Evolutionary conservation across 2,329 filamentous ascomycete species (phyloP).

Genomic region (Ustilaginoidea virens): DNA sequence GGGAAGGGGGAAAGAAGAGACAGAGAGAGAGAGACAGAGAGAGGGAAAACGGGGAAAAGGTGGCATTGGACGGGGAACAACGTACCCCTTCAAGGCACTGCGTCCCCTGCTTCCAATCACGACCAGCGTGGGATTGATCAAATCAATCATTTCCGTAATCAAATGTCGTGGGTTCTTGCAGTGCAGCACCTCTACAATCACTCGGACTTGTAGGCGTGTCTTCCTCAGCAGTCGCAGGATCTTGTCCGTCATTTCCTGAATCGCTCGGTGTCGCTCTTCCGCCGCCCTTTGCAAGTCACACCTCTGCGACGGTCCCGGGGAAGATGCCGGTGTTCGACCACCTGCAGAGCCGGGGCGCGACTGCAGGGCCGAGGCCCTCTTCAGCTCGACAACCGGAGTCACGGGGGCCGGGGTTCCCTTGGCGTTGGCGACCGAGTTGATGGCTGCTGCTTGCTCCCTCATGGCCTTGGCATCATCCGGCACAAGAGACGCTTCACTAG

Average conservation of each 20-base stretch:
- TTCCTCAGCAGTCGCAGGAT: constrained; percentile 79
- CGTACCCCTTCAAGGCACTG: constrained; percentile 84
- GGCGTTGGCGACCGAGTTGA: constrained; percentile 43
- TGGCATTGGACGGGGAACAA: too few relatives aligned
- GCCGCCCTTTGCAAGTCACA: constrained; percentile 47
- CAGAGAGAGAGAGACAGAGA: too few relatives aligned
- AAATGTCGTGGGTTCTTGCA: constrained; percentile 96
- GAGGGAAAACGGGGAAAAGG: too few relatives aligned
- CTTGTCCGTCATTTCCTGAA: constrained; percentile 70
- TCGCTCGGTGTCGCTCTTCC: constrained; percentile 63
- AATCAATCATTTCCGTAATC: constrained; percentile 94
- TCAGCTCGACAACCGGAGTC: constrained; percentile 19
- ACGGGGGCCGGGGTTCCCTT: constrained; percentile 17
- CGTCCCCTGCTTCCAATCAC: constrained; percentile 84
- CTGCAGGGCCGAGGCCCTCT: constrained; percentile 13
- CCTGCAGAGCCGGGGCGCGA: constrained; percentile 14
- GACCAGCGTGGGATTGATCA: constrained; percentile 78
- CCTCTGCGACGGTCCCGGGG: constrained; percentile 30
- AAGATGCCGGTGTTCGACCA: constrained; percentile 21
- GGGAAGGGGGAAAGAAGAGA: too few relatives aligned
- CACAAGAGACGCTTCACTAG: constrained; percentile 34
- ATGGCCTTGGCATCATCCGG: constrained; percentile 62
- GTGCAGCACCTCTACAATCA: constrained; percentile 91
- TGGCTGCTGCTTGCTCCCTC: constrained; percentile 57
- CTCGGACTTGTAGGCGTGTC: constrained; percentile 80